A percentile compares a stretch with the other conserved stretches of the same genome.
Evolutionary conservation across 441 rosid species (phyloP).

Genomic region (Bruguiera hainesii): DNA sequence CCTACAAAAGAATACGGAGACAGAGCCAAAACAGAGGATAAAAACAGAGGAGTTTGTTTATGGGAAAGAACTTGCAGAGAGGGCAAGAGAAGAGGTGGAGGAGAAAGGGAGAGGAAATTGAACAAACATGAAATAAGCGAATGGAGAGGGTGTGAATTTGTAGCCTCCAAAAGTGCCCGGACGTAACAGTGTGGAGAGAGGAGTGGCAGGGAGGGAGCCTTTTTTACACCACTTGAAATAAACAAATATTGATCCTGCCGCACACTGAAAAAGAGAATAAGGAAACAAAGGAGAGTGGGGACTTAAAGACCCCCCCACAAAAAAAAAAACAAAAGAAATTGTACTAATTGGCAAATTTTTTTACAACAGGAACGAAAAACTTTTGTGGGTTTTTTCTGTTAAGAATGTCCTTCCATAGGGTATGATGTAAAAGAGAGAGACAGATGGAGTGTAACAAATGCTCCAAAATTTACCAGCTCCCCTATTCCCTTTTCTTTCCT

Average conservation of each 20-base stretch:
- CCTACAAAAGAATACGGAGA: background rate
- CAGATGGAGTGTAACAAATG: constrained; percentile 17
- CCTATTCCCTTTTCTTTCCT: constrained; percentile 26
- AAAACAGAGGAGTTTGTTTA: constrained; percentile 17
- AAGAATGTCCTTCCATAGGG: constrained; percentile 17
- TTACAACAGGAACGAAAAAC: too few relatives aligned
- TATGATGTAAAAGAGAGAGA: constrained; percentile 23
- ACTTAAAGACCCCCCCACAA: background rate
- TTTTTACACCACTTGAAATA: constrained; percentile 50
- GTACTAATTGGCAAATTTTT: background rate
- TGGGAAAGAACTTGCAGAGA: background rate
- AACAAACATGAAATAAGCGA: constrained; percentile 37
- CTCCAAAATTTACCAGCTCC: constrained; percentile 41
- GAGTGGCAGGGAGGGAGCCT: constrained; percentile 12
- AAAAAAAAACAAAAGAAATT: too few relatives aligned
- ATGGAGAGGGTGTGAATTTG: constrained; percentile 46
- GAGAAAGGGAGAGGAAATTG: constrained; percentile 21
- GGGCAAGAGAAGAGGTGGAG: constrained; percentile 15
- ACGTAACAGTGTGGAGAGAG: constrained; percentile 21
- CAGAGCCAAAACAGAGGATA: constrained; percentile 17
- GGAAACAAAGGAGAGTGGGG: constrained; percentile 14
- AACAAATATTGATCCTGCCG: constrained; percentile 34
- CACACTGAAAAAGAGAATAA: constrained; percentile 37
- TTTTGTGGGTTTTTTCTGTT: background rate
- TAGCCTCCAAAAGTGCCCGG: constrained; percentile 47